A percentile compares a stretch with the other conserved stretches of the same genome.
Evolutionary conservation across 2,329 filamentous ascomycete genomes (phyloP).

Genomic region (Fusarium haematococcum): DNA sequence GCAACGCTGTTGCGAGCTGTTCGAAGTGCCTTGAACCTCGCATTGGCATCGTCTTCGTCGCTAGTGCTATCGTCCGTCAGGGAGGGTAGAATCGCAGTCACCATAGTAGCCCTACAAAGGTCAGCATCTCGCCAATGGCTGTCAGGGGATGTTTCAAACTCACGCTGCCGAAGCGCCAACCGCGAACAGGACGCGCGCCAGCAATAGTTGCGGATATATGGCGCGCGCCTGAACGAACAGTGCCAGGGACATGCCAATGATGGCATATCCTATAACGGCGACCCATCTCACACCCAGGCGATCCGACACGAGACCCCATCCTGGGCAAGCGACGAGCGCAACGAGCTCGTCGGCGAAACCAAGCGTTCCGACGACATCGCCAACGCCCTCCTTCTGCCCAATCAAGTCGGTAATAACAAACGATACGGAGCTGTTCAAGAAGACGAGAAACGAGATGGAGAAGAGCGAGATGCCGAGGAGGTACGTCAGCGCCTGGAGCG

Average conservation of each 20-base stretch:
- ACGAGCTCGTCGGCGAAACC: constrained; percentile 88
- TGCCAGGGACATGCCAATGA: constrained; percentile 82
- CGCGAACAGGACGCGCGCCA: constrained; percentile 89
- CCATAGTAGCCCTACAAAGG: constrained; percentile 81
- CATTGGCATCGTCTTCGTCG: constrained; percentile 40
- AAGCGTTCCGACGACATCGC: constrained; percentile 84
- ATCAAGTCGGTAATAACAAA: constrained; percentile 89
- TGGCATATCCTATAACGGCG: constrained; percentile 80
- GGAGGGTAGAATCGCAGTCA: constrained; percentile 90
- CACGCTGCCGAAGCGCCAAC: constrained; percentile 90
- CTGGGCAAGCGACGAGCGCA: constrained; percentile 81
- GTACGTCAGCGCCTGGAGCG: constrained; percentile 76
- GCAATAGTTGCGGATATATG: constrained; percentile 88
- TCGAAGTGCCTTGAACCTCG: constrained; percentile 51
- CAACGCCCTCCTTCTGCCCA: constrained; percentile 77
- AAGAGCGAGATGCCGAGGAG: constrained; percentile 86
- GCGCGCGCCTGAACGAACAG: constrained; percentile 87
- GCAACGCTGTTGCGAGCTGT: constrained; percentile 68
- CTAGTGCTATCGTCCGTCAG: constrained; percentile 65
- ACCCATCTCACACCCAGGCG: constrained; percentile 80
- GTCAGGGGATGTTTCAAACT: constrained; percentile 42
- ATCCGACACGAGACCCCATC: constrained; percentile 84
- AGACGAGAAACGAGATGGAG: constrained; percentile 90
- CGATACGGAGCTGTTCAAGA: constrained; percentile 85
- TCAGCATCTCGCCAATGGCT: constrained; percentile 22